Evolutionary conservation across 345 rosid species (phyloP).

Genomic region (Pistacia vera): DNA sequence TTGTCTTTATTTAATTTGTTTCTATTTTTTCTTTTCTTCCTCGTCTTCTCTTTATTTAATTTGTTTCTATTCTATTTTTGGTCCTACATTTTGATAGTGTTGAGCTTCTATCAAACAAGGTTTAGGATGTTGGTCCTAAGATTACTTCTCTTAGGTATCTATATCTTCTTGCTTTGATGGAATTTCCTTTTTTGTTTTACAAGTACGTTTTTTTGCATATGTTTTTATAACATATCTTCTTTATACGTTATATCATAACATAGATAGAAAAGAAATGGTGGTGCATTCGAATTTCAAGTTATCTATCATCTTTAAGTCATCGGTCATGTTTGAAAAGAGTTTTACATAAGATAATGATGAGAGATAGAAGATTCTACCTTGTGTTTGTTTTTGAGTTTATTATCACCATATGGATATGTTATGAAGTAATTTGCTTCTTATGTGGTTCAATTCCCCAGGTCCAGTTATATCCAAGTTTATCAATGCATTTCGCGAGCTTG

Average conservation of each 20-base stretch:
- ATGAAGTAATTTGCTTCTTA: constrained; percentile 10
- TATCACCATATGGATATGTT: neutral
- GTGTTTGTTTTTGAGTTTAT: neutral
- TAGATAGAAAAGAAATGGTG: neutral
- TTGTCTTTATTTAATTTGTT: too few species aligned
- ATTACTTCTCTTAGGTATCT: neutral
- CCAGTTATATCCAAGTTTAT: constrained; percentile 76
- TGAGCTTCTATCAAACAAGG: neutral
- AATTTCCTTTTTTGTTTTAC: neutral
- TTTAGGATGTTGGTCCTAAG: neutral
- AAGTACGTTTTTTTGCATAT: neutral
- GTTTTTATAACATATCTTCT: neutral
- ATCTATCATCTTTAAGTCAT: neutral
- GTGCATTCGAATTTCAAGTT: neutral
- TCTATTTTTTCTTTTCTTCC: neutral
- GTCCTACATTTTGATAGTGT: neutral
- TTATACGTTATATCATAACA: neutral
- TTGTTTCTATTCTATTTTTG: neutral
- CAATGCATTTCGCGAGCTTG: constrained; percentile 74
- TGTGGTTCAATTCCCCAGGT: constrained; percentile 45
- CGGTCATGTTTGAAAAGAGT: neutral
- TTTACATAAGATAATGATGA: neutral
- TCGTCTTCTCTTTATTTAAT: neutral
- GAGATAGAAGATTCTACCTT: constrained; percentile 7
- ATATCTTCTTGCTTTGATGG: neutral